Evolutionary conservation across 352 stramenopile genomes (phyloP), one percentile per base, ranked within the genome.

Genomic region (Phytophthora hibernalis): DNA sequence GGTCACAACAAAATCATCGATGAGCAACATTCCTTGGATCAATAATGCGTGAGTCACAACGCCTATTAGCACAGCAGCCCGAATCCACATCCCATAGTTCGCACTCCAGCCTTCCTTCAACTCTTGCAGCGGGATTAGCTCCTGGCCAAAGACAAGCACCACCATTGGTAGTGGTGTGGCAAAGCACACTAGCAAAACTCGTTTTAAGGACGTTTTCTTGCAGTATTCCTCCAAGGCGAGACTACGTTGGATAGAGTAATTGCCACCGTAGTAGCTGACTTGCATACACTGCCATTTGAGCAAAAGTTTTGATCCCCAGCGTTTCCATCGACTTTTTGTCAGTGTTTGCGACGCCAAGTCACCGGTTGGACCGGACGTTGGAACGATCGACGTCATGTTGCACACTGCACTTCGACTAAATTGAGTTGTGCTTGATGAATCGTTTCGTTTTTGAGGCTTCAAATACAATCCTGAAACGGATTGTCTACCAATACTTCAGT

Each of bases 31-130:
- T n/a, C 31, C 44, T 44, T 64, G 44, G 16, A 40, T 35, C 31
- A 48, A 30, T 9, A 55, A 13, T 15, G 42, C 44, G 44, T 56
- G 44, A 0, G 43, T 56, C 10, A 64, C 56, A 16, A 49, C 38
- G 11, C 15, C 56, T 20, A 54, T 21, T 11, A 64, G 9, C 22
- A 56, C 45, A 5, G 56, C 45, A 7, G 45, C 56, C 31, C 56
- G 44, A 48, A 64, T 33, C 56, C 56, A 64, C 43, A 56, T 56
- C 0, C 56, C 56, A 45, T 64, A 64, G 13, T 64, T 56, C n/a
- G 45, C 56, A n/a, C 31, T 38, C 56, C 56, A 64, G 4, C 43
- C 56, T 21, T 47, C 56, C 6, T 1, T 21, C 15, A 54, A 40
- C 8, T 49, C 45, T 40, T 64, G 56, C 15, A 64, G 44, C 3